Percentiles rank a stretch among this genome's conserved stretches.
Conservation (phyloP, 2,329 filamentous ascomycete genomes). For the Hymenoscyphus scutula region DNA sequence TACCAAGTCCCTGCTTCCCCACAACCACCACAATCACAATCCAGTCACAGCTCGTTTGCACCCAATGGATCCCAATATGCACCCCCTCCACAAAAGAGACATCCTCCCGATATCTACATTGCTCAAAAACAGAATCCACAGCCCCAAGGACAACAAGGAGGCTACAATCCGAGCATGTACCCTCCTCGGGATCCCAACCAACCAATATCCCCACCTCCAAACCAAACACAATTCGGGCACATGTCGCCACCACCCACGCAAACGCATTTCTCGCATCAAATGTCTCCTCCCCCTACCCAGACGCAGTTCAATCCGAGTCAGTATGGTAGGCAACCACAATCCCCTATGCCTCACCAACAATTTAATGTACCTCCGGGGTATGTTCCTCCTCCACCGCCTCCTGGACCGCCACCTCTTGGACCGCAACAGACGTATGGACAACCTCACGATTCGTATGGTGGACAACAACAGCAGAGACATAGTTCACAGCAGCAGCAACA, state of each 20-base stretch:
- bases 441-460: constrained; percentile 53
- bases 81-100: constrained; percentile 31
- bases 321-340: constrained; percentile 16
- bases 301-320: constrained; percentile 20
- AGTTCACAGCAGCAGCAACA: constrained; percentile 25
- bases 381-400: constrained; percentile 65
- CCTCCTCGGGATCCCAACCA: constrained; percentile 33
- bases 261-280: constrained; percentile 29
- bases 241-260: constrained; percentile 34
- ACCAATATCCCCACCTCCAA: constrained; percentile 60
- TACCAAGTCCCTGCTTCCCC: constrained; percentile 59
- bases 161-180: constrained; percentile 41
- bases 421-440: constrained; percentile 50
- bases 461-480: constrained; percentile 30
- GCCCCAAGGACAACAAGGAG: constrained; percentile 51
- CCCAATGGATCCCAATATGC: constrained; percentile 35
- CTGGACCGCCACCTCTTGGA: constrained; percentile 55
- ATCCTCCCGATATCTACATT: constrained; percentile 44
- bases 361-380: constrained; percentile 59
- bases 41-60: constrained; percentile 44
- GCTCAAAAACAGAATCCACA: constrained; percentile 47
- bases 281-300: constrained; percentile 60
- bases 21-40: constrained; percentile 41
- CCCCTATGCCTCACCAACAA: constrained; percentile 38
- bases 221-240: constrained; percentile 44